Evolutionary conservation across 1,139 yeast species (phyloP).

Genomic region (Kazachstania sp.): DNA sequence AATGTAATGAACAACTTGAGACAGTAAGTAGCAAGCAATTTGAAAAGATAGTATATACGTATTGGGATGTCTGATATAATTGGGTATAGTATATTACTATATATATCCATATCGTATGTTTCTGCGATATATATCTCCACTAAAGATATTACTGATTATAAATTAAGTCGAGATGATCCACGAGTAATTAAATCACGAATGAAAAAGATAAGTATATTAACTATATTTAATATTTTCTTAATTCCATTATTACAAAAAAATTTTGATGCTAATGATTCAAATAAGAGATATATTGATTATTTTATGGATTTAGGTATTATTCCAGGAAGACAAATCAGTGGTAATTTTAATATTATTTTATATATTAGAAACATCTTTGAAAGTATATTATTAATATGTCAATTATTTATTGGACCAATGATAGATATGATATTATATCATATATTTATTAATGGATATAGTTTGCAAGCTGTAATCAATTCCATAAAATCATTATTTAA

Average conservation of each 20-base stretch:
- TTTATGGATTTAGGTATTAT: conserved; percentile 26
- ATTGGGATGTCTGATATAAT: background rate
- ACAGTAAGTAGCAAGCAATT: background rate
- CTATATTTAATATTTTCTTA: conserved; percentile 21
- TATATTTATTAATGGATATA: conserved; percentile 21
- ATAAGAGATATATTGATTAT: conserved; percentile 4
- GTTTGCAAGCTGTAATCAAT: conserved; percentile 17
- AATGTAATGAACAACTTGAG: too few relatives aligned
- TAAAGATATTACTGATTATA: conserved; percentile 15
- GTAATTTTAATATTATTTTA: conserved; percentile 11
- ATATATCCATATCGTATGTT: conserved; percentile 25
- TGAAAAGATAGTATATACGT: too few relatives aligned
- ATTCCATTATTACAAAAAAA: conserved; percentile 27
- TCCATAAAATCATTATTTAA: conserved; percentile 26
- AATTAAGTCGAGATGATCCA: conserved; percentile 41
- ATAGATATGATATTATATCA: conserved; percentile 32
- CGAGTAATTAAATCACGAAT: conserved; percentile 34
- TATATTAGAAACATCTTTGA: conserved; percentile 25
- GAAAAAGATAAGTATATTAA: conserved; percentile 23
- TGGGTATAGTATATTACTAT: conserved; percentile 12
- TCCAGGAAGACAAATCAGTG: conserved; percentile 22
- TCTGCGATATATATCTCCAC: conserved; percentile 18
- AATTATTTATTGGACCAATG: conserved; percentile 55
- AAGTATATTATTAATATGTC: conserved; percentile 32
- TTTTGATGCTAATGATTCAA: conserved; percentile 4